Evolutionary conservation across 805 yeast genomes (phyloP), one percentile per base, ranked within the genome.

Genomic region (Starmerella apis): DNA sequence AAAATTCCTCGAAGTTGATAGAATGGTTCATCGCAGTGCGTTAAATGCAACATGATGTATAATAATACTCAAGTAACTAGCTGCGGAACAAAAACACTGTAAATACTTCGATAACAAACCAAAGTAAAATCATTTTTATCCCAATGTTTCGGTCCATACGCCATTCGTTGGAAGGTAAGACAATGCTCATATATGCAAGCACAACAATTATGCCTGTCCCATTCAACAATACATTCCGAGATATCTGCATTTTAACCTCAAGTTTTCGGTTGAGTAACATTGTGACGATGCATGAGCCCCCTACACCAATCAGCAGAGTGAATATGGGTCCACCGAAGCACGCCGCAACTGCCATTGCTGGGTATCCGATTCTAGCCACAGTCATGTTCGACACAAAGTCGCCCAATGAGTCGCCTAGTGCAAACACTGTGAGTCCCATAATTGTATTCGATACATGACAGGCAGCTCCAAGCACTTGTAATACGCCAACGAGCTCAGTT

Each of bases 321-420:
- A 92, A 64, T 50, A 90, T 66, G 0, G 97, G 97, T 1, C 96
- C 86, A 0, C 96, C 97, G 63, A 88, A 83, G 61, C 97, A 88
- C 0, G 96, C 96, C 25, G 92, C 84, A n/a, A 92, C 70, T 0
- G 96, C 96, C 83, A 90, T 83, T 42, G 83, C 73, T 0, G 95
- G 85, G 67, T 78, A 80, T 0, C 95, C 95, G 73, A 85, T 75
- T 50, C 70, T 70, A 0, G 95, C 87, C 23, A 90, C 77, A 0
- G 94, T 82, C 31, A 82, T 64, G 58, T 90, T 86, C 0, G 96
- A 82, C 1, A 88, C 79, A 43, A 88, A 68, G 61, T 90, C 98
- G 5, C 97, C 96, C 6, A 84, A 68, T 1, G 96, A 88, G 64
- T 90, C 92, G 4, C 98, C 97, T 38, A 90, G 68, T 0, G 97